Base-by-base conservation (phyloP, 306 rosid species). In the Betula pendula region DNA sequence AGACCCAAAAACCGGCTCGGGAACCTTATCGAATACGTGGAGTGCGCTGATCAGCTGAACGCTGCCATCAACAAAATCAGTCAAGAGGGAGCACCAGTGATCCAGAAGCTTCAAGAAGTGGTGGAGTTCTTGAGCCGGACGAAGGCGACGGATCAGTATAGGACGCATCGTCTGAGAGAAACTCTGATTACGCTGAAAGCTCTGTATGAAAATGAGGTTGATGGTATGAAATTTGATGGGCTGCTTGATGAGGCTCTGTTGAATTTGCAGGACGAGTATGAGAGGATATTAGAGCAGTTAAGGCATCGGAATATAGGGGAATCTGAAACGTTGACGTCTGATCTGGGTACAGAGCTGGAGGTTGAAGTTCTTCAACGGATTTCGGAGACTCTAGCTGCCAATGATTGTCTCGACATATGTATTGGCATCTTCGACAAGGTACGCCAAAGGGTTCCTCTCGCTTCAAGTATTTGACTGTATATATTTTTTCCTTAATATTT, bases 371-470 rank as follows among this genome's bases (percentile, higher is more conserved):
- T 92, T 4, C 81, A 38, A 76, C 73, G 89, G 72, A 90, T 91
- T 82, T 81, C 97, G 11, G 76, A 76, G 74, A 84, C 88, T 20
- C 84, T 90, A 12, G 88, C 89, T 17, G 86, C 87, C 14, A 92
- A 94, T 81, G 97, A 94, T 77, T 94, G 98, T 74, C 38, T 94
- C 50, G 98, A 94, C 77, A 94, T 94, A 53, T 90, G 98, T 90
- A 90, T 94, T 73, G 96, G 88, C 38, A 91, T 91, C 65, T 94
- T 85, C 80, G 85, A 90, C 74, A 91, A 94, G 97, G 98, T 89
- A 81, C 29, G 68, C 31, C 13, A 17, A 31, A 62, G 31, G 22
- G 22, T 62, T 31, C 22, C 2, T 15, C 68, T 31, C 1, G 42
- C 33, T 29, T 29, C 33, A 29, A 4, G 63, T 24, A 24, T 24